Evolutionary conservation across 1,139 yeast genomes (phyloP).

Genomic region (Saccharomycopsis hybrid): DNA sequence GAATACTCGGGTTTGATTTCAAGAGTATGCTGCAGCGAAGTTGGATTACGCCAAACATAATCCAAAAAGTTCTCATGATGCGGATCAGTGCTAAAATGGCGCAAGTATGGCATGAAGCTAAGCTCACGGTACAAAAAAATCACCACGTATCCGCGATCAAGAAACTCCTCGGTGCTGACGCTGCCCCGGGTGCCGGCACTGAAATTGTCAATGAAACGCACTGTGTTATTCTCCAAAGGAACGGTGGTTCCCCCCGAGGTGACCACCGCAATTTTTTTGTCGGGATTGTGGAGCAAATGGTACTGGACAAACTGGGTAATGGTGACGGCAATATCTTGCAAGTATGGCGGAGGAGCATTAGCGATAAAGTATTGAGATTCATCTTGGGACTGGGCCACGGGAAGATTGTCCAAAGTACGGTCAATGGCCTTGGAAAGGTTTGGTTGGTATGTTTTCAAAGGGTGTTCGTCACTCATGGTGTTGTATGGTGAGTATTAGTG

Average conservation of each 20-base stretch:
- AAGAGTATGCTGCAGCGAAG: constrained; percentile 35
- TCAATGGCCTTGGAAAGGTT: constrained; percentile 72
- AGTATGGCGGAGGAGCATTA: constrained; percentile 69
- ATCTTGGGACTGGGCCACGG: constrained; percentile 67
- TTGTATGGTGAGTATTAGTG: too few relatives aligned
- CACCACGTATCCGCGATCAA: constrained; percentile 83
- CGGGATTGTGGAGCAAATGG: constrained; percentile 30
- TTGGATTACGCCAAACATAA: constrained; percentile 38
- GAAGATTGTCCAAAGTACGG: constrained; percentile 65
- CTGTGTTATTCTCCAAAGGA: constrained; percentile 94
- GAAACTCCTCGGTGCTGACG: constrained; percentile 85
- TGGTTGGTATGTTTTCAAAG: constrained; percentile 33
- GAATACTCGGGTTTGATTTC: constrained; percentile 58
- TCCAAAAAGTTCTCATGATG: constrained; percentile 85
- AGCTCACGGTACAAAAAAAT: constrained; percentile 89
- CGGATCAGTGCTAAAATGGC: constrained; percentile 53
- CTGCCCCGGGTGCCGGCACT: constrained; percentile 99
- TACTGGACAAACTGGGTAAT: constrained; percentile 53
- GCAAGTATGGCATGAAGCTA: constrained; percentile 81
- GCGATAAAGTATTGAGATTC: constrained; percentile 70
- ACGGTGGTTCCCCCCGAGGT: constrained; percentile 99
- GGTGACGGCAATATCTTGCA: constrained; percentile 44
- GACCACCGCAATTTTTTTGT: constrained; percentile 58
- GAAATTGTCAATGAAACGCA: constrained; percentile 91
- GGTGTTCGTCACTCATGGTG: background rate